Percentiles rank a stretch among this genome's conserved stretches.
Evolutionary conservation across 1,284 basidiomycete genomes (phyloP).

Genomic region (Pseudozyma sp.): DNA sequence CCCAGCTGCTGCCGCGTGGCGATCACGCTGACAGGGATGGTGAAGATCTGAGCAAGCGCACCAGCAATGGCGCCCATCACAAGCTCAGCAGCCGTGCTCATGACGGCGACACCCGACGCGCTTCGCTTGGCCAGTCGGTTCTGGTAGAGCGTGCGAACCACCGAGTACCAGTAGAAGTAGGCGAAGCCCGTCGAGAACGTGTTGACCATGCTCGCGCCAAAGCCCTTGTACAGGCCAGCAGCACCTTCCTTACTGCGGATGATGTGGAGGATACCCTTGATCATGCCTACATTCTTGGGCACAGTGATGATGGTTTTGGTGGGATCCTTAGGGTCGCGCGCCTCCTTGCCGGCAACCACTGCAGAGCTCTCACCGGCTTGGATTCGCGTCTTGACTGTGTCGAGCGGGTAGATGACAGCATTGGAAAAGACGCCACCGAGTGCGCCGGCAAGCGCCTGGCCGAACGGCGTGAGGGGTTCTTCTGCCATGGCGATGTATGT

Average conservation of each 20-base stretch:
- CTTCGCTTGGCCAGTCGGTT: conserved; percentile 49
- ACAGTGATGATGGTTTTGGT: conserved; percentile 67
- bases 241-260: conserved; percentile 60
- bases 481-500: conserved; percentile 39
- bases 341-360: conserved; percentile 70
- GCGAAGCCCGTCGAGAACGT: conserved; percentile 96
- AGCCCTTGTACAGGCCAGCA: conserved; percentile 88
- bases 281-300: conserved; percentile 57
- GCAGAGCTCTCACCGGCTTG: conserved; percentile 74
- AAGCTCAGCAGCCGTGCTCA: conserved; percentile 71
- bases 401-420: conserved; percentile 88
- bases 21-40: conserved; percentile 96
- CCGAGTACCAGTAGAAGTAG: conserved; percentile 99
- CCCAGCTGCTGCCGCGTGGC: conserved; percentile 89
- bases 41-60: conserved; percentile 95
- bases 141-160: conserved; percentile 82
- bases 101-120: conserved; percentile 39
- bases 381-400: conserved; percentile 95
- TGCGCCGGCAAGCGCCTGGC: conserved; percentile 91
- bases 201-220: conserved; percentile 97
- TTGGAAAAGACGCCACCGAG: conserved; percentile 74
- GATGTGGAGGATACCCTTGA: conserved; percentile 64
- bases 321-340: conserved; percentile 74
- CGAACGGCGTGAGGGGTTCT: conserved; percentile 84
- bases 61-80: conserved; percentile 90